phyloP scores from a whole-genome alignment of 140 eudicot genomes.

The Cichorium intybus region DNA sequence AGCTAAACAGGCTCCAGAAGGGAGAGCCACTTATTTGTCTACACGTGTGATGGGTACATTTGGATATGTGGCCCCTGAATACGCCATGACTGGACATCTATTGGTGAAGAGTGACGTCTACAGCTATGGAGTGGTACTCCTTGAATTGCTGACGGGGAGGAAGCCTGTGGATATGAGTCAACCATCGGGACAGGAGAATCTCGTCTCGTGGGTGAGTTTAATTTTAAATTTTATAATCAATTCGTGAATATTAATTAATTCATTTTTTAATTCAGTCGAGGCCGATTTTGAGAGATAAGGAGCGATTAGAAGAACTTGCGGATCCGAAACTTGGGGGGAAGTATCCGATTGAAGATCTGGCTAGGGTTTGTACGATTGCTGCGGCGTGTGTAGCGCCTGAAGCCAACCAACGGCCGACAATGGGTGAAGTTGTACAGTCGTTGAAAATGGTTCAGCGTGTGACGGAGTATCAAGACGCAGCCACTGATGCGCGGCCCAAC shows the following conservation, averaged over 20 bases:
- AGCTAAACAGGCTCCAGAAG: constrained; percentile 97
- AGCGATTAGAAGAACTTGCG: constrained; percentile 77
- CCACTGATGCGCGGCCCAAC: constrained; percentile 41
- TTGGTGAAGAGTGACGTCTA: constrained; percentile 96
- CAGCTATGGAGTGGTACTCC: constrained; percentile 97
- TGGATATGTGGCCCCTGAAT: constrained; percentile 99
- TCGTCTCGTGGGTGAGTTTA: constrained; percentile 91
- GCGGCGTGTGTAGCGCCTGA: constrained; percentile 97
- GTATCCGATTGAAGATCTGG: constrained; percentile 79
- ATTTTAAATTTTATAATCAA: not conserved
- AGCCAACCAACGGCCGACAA: constrained; percentile 83
- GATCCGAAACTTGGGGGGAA: constrained; percentile 77
- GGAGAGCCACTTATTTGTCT: constrained; percentile 79
- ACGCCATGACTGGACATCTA: constrained; percentile 99
- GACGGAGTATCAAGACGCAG: constrained; percentile 63
- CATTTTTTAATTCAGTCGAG: constrained; percentile 46
- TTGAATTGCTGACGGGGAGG: constrained; percentile 90
- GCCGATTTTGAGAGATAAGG: constrained; percentile 81
- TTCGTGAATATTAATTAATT: not conserved
- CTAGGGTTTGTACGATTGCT: constrained; percentile 88
- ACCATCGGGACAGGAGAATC: constrained; percentile 98
- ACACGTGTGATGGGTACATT: constrained; percentile 99
- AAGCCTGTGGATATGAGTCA: constrained; percentile 97
- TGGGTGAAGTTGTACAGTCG: constrained; percentile 97
- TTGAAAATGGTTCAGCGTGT: constrained; percentile 87